These are phyloP conservation scores for Silybum marianum DNA, from an alignment of 129 eudicot genomes.

Conservation along the genomic window DNA sequence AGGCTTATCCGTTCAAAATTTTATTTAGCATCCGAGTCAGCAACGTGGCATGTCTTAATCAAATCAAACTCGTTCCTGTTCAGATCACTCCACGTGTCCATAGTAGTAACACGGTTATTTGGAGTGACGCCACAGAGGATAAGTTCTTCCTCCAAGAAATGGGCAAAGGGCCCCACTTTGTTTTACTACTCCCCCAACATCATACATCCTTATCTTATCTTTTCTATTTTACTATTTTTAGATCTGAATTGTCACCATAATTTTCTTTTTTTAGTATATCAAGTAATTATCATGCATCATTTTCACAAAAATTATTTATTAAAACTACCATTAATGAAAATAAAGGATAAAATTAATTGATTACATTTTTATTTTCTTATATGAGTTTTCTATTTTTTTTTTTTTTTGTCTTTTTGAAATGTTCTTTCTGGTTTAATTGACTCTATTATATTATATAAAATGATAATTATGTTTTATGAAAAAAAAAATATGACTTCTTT, in stretches of 20 bases:
- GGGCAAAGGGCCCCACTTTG: slow-evolving; percentile 3
- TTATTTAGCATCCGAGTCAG: slow-evolving; percentile 5
- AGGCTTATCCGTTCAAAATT: slow-evolving; percentile 23
- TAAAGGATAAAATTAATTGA: too few species aligned
- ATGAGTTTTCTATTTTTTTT: too few species aligned
- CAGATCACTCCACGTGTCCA: slow-evolving; percentile 24
- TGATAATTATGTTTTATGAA: too few species aligned
- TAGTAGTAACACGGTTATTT: not conserved
- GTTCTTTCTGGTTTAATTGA: too few species aligned
- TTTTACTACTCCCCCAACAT: slow-evolving; percentile 1
- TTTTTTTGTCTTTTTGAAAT: too few species aligned
- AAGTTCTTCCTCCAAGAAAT: slow-evolving; percentile 2
- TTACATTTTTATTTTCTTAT: too few species aligned
- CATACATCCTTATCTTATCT: not conserved
- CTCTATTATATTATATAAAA: too few species aligned
- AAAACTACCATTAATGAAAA: not conserved
- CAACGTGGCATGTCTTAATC: slow-evolving; percentile 30
- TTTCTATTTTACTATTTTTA: not conserved
- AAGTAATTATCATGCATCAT: not conserved
- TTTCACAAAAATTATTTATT: not conserved
- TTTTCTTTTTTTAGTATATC: not conserved
- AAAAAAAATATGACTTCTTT: not conserved
- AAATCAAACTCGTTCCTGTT: not conserved
- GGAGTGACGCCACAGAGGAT: not conserved
- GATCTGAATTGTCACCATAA: not conserved